phyloP scores from a whole-genome alignment of 805 yeast species.

The Nakazawaea populi region DNA sequence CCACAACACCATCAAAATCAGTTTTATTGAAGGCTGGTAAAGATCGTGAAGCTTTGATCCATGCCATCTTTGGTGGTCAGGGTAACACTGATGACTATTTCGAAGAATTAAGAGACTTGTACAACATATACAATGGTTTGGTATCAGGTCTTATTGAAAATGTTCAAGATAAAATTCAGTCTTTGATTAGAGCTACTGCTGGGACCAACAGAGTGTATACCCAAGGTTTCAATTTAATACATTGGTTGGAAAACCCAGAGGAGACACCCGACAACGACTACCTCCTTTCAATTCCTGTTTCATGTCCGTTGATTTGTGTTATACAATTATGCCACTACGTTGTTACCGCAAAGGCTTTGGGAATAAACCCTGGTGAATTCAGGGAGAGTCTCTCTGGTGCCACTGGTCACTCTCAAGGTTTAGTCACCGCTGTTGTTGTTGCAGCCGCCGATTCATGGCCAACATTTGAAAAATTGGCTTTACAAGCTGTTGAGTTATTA shows the following conservation, averaged over 20 bases:
- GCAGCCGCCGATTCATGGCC: conserved; percentile 84
- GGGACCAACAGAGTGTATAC: conserved; percentile 86
- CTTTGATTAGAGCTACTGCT: conserved; percentile 62
- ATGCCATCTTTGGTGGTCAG: conserved; percentile 97
- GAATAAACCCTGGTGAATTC: conserved; percentile 85
- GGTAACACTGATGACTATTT: conserved; percentile 98
- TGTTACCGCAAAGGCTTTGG: conserved; percentile 77
- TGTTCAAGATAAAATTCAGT: conserved; percentile 62
- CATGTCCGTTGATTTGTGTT: conserved; percentile 96
- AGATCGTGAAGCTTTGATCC: conserved; percentile 52
- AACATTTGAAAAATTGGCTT: conserved; percentile 62
- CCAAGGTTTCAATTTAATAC: conserved; percentile 83
- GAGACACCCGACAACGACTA: conserved; percentile 87
- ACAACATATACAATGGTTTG: conserved; percentile 70
- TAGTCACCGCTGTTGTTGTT: conserved; percentile 83
- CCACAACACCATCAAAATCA: neutral
- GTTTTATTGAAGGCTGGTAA: conserved; percentile 63
- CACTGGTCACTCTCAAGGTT: conserved; percentile 88
- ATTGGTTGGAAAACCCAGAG: conserved; percentile 83
- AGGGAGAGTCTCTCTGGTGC: conserved; percentile 64
- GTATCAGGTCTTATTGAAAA: conserved; percentile 64
- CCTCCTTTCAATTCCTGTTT: conserved; percentile 83
- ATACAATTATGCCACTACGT: conserved; percentile 93
- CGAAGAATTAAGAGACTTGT: conserved; percentile 87
- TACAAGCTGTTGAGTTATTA: conserved; percentile 76